Evolutionary conservation across 352 stramenopile genomes (phyloP), one percentile per base, ranked within the genome.

Genomic region (Phytophthora melonis): DNA sequence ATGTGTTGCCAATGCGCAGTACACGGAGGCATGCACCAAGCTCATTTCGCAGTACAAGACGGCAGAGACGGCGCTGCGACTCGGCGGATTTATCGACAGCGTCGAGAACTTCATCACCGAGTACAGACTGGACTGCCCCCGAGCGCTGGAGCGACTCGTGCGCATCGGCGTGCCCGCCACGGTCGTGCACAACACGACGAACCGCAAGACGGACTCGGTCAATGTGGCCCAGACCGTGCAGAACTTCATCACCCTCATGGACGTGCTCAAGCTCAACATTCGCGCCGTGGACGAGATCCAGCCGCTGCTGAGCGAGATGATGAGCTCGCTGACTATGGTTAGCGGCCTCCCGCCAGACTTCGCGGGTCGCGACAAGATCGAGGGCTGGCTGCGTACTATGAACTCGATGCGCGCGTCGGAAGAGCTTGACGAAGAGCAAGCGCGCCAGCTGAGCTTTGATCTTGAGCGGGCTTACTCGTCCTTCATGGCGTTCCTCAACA

Each of bases 171-270:
- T 99, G 19, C 96, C 96, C 0, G 95, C 97, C 58, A 97, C 90
- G 2, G 89, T 98, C 21, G 91, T 98, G 70, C 85, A 92, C 78
- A 92, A 88, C 76, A 94, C 79, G 65, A 92, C 74, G 58, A 97
- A 86, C 66, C 84, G 84, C 43, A 93, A 92, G 74, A 92, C 84
- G 16, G 90, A 97, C 69, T 95, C 88, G 47, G 92, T 97, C 69
- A 95, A 94, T 79, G 97, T 97, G 32, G 95, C 97, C 5, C 96
- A 99, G 78, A 99, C 97, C 21, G 97, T 95, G 59, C 95, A 99
- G 87, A 93, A 97, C 78, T 99, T 99, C 74, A 99, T 99, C 82
- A 99, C 97, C 23, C 84, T 98, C 58, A 99, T 99, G 96, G 98
- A 99, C 79, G 95, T 97, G 47, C 92, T 99, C 52, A 99, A 99